Percentiles rank a stretch among this genome's conserved stretches.
Conservation (phyloP, 345 rosid genomes). For the Gossypium raimondii region DNA sequence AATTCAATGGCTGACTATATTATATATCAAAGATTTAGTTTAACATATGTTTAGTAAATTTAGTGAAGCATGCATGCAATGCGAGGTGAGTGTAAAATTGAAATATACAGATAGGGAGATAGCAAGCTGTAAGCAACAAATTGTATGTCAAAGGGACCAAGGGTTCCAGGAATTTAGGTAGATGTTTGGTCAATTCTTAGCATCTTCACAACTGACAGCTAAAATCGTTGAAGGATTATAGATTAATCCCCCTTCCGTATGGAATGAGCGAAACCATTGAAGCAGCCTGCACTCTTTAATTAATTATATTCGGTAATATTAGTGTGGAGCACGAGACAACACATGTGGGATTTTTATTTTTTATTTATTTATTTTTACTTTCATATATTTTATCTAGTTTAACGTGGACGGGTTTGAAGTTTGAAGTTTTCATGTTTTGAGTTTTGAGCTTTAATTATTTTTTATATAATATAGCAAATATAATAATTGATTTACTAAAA, state of each 20-base stretch:
- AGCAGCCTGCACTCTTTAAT: neutral
- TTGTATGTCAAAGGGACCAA: neutral
- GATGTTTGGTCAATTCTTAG: slow-evolving; percentile 1
- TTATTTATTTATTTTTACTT: neutral
- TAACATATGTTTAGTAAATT: neutral
- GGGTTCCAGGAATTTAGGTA: neutral
- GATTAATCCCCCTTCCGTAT: neutral
- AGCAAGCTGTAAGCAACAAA: neutral
- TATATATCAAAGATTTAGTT: no score
- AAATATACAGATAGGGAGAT: neutral
- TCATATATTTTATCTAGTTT: neutral
- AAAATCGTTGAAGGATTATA: neutral
- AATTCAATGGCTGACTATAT: no score
- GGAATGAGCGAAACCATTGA: neutral
- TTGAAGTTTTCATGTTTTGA: neutral
- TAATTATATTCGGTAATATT: neutral
- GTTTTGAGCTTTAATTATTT: neutral
- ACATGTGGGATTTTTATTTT: slow-evolving; percentile 34
- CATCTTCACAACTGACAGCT: neutral
- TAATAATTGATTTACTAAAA: no score
- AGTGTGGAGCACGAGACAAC: slow-evolving; percentile 35
- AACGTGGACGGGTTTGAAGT: slow-evolving; percentile 14
- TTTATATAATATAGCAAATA: neutral
- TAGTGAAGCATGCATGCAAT: neutral
- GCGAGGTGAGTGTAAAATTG: neutral